phyloP scores from a whole-genome alignment of 176 grass and related monocot species.

The Oryza meridionalis region DNA sequence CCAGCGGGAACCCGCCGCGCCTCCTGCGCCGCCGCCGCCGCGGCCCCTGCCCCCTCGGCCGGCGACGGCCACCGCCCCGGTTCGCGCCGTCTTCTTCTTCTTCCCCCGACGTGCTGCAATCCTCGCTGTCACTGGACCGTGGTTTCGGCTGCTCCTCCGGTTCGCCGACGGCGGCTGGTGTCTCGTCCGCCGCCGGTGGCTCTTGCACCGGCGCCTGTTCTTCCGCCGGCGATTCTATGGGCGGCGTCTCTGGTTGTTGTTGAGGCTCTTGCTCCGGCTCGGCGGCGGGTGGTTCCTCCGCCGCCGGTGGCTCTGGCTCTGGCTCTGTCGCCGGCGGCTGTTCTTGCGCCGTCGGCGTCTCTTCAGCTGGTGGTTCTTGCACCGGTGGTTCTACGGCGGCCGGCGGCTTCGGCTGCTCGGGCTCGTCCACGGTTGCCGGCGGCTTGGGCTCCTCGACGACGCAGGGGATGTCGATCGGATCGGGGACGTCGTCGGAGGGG shows the following conservation, averaged over 20 bases:
- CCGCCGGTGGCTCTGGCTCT: no score
- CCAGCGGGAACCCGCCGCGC: neutral
- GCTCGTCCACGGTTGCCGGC: neutral
- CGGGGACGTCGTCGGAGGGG: neutral
- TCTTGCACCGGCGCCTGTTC: neutral
- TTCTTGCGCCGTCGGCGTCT: neutral
- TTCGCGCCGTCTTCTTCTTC: neutral
- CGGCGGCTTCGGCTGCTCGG: neutral
- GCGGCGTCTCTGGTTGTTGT: no score
- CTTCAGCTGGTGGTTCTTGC: no score
- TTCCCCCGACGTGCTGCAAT: no score
- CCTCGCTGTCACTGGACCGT: neutral
- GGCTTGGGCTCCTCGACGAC: conserved; percentile 14
- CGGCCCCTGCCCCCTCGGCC: accelerated
- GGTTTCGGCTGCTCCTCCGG: neutral
- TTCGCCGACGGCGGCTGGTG: neutral
- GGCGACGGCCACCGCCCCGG: no score
- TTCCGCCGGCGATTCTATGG: neutral
- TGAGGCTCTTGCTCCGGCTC: no score
- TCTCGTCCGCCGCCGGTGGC: neutral
- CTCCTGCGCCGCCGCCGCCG: neutral
- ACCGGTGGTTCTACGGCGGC: neutral
- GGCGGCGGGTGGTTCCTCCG: neutral
- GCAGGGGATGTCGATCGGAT: conserved; percentile 45
- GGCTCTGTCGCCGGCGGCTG: neutral